Evolutionary conservation across 1,139 yeast genomes (phyloP), one percentile per base, ranked within the genome.

Genomic region (Tardiomyces blankii): DNA sequence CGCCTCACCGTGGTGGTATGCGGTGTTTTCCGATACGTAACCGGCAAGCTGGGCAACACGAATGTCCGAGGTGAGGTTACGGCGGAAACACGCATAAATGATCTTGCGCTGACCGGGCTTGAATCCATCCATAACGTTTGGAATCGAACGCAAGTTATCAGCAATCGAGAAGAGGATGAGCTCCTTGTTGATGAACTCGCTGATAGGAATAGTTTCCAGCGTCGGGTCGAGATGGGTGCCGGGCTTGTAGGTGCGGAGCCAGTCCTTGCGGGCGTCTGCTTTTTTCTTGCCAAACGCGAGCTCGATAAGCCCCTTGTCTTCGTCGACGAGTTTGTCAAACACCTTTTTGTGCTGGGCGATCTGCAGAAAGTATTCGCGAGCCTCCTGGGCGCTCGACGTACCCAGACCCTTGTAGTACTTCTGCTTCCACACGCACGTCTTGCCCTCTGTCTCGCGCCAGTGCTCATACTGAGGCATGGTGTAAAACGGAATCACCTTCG

Each of bases 321-420:
- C 85, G 6, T 77, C 87, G 63, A 84, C 81, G 46, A 93, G 70
- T 6, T 89, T 77, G 62, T 87, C 91, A 63, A 93, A 93, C 18
- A 76, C 75, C 60, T 91, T 93, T 68, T 87, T 72, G 66, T 93
- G 99, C 54, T 73, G 80, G 56, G 85, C 96, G 41, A 93, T 71
- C 51, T 85, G 86, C 32, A 88, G 73, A 64, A 93, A 93, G 61
- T 93, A 93, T 60, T 86, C 94, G 55, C 94, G 78, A 50, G 87
- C 88, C 67, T 91, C 99, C 46, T 68, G 70, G 11, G 77, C 75
- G 1, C 80, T 74, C 1, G 97, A 89, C 8, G 98, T 88, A 78
- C 98, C 99, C 73, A 93, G 75, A 77, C 99, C 99, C 73, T 93
- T 93, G 69, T 86, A 91, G 69, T 93, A 93, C 74, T 93, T 93